A percentile compares a stretch with the other conserved stretches of the same genome.
These are phyloP conservation scores for Astrothelium macrocarpum DNA, from an alignment of 495 filamentous ascomycete species.

Conservation along the genomic window DNA sequence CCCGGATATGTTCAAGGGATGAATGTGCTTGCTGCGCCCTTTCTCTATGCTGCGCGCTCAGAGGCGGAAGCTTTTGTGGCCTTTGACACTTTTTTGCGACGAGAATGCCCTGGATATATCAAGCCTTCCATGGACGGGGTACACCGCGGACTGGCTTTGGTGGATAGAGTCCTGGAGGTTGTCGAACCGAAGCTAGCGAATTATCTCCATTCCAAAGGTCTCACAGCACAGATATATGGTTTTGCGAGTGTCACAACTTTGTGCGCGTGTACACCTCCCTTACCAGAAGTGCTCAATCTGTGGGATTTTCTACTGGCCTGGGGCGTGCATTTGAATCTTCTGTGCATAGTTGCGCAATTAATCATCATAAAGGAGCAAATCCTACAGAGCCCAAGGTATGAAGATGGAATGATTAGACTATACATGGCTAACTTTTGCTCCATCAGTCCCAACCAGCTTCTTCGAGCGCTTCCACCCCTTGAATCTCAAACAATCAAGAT, in stretches of 20 bases:
- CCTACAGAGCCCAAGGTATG: slow-evolving; percentile 70
- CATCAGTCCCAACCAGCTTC: slow-evolving; percentile 62
- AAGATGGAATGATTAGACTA: slow-evolving; percentile 17
- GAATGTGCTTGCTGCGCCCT: slow-evolving; percentile 98
- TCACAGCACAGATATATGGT: slow-evolving; percentile 92
- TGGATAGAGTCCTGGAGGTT: slow-evolving; percentile 81
- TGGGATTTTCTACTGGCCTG: slow-evolving; percentile 99
- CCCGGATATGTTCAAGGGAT: slow-evolving; percentile 91
- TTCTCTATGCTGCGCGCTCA: slow-evolving; percentile 87
- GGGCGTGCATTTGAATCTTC: slow-evolving; percentile 83
- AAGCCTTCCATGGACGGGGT: slow-evolving; percentile 95
- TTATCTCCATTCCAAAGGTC: slow-evolving; percentile 71
- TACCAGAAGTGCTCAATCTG: slow-evolving; percentile 87
- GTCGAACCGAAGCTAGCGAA: slow-evolving; percentile 80
- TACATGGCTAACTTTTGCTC: slow-evolving; percentile 6
- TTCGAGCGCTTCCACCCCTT: slow-evolving; percentile 78
- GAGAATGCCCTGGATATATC: slow-evolving; percentile 88
- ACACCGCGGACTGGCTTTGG: slow-evolving; percentile 79
- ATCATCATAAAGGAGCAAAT: slow-evolving; percentile 78
- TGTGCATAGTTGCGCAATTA: slow-evolving; percentile 96
- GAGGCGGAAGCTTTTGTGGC: slow-evolving; percentile 90
- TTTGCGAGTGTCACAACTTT: slow-evolving; percentile 93
- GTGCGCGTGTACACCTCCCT: slow-evolving; percentile 91
- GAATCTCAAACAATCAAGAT: slow-evolving; percentile 54
- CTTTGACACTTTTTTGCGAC: slow-evolving; percentile 80